These are phyloP conservation scores for Delonix regia DNA, from an alignment of 306 rosid species.

Conservation along the genomic window DNA sequence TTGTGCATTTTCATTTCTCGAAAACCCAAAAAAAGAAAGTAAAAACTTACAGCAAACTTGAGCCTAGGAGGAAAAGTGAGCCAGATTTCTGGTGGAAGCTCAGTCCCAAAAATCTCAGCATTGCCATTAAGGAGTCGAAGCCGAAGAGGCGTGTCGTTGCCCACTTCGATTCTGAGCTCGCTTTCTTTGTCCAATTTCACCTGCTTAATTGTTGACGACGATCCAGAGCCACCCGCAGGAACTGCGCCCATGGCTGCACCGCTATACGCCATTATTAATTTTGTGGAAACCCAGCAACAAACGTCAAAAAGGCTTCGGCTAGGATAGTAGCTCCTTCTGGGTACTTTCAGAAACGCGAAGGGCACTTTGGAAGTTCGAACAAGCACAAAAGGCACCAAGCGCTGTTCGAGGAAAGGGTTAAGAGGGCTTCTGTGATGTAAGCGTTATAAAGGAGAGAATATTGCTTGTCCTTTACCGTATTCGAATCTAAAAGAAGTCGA, in stretches of 20 bases:
- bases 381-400: not conserved
- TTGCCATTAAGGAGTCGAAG: constrained; percentile 81
- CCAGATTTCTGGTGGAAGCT: constrained; percentile 95
- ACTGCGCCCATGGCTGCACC: constrained; percentile 51
- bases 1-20: not conserved
- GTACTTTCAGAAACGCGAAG: not conserved
- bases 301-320: not conserved
- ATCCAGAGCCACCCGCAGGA: constrained; percentile 45
- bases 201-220: constrained; percentile 62
- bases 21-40: not conserved
- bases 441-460: not conserved
- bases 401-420: not conserved
- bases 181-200: constrained; percentile 84
- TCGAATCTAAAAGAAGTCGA: not conserved
- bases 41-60: constrained; percentile 72
- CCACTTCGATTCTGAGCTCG: constrained; percentile 87
- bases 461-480: not conserved
- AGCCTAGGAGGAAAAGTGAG: constrained; percentile 79
- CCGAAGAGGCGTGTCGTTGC: constrained; percentile 69
- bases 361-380: not conserved
- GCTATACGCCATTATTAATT: constrained; percentile 58
- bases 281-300: not conserved
- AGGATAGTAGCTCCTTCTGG: not conserved
- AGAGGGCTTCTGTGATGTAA: not conserved
- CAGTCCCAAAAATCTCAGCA: constrained; percentile 92